Base-by-base conservation (phyloP, 1,284 basidiomycete species). In the Cystobasidiaceae sp. region DNA sequence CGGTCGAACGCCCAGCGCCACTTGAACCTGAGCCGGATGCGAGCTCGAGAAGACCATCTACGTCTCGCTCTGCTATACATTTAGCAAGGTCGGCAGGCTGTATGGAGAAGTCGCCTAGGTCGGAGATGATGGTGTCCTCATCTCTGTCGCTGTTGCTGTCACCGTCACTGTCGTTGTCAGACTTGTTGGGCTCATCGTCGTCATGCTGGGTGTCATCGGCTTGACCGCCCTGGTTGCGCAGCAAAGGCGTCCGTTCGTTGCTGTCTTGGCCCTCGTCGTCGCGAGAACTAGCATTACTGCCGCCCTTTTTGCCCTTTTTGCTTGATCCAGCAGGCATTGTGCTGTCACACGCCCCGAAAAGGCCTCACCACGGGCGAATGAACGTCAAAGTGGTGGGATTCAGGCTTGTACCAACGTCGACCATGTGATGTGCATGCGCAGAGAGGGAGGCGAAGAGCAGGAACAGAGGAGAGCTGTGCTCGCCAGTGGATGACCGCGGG, bases 41-140 rank as follows among this genome's bases (percentile, higher is more conserved):
- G n/a, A 59, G 45, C 21, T 59, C 48, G 15, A 64, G 32, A 15
- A 64, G 41, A 28, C 41, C 44, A 6, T 45, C 37, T 46, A 64
- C 43, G 44, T 56, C 61, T 33, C 56, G 55, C 49, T 64, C 61
- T 49, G 51, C 33, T 13, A 64, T 30, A n/a, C 49, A 51, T 19
- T 56, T 55, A 33, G 61, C 39, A 17, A 64, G 52, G 27, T 45
- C 43, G 27, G 37, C 17, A 46, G 61, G 61, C 34, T 64, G 61
- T 23, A 64, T 46, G 4, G 51, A n/a, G 28, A 64, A 64, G 37
- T 64, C 61, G 11, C 61, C 61, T 17, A 64, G 33, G 44, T 64
- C 37, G n/a, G 46, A 54, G 43, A 64, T 44, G 30, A 43, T 25
- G 34, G 41, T 49, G 34, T 45, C 52, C 17, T 50, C 33, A n/a